phyloP scores from a whole-genome alignment of 2,329 filamentous ascomycete species.

The Ceratocystis destructans region DNA sequence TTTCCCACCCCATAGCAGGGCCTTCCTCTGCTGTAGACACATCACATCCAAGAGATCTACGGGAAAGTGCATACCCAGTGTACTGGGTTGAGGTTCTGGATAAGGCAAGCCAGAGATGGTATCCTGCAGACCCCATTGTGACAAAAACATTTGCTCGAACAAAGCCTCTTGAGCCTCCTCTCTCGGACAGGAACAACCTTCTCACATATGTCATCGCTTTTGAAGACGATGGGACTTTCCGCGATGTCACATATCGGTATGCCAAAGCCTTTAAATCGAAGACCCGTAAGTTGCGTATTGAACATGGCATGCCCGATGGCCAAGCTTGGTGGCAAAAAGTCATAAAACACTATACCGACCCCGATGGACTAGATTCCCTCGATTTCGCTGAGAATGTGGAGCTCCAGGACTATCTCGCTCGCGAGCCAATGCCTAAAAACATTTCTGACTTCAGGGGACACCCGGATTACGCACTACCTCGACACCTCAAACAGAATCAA shows the following conservation, averaged over 20 bases:
- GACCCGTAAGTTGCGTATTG: slow-evolving; percentile 68
- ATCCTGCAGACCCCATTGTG: slow-evolving; percentile 72
- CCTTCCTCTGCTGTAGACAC: slow-evolving; percentile 21
- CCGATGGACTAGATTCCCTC: slow-evolving; percentile 39
- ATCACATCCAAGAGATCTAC: slow-evolving; percentile 32
- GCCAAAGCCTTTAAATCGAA: slow-evolving; percentile 82
- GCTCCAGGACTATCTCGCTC: slow-evolving; percentile 53
- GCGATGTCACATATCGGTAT: slow-evolving; percentile 81
- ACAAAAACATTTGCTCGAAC: slow-evolving; percentile 64
- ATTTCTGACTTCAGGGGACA: slow-evolving; percentile 80
- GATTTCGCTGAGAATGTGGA: slow-evolving; percentile 77
- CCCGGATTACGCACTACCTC: slow-evolving; percentile 67
- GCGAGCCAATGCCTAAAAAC: slow-evolving; percentile 75
- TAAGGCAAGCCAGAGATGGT: slow-evolving; percentile 76
- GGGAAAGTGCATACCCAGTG: slow-evolving; percentile 64
- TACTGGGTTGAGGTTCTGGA: slow-evolving; percentile 95
- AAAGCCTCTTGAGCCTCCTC: slow-evolving; percentile 66
- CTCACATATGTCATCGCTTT: slow-evolving; percentile 79
- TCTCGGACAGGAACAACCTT: slow-evolving; percentile 59
- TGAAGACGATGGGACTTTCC: slow-evolving; percentile 61
- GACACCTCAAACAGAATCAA: slow-evolving; percentile 73
- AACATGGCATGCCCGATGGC: slow-evolving; percentile 34
- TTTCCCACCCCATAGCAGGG: background rate
- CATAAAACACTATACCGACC: slow-evolving; percentile 35
- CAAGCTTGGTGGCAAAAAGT: slow-evolving; percentile 40